Percentiles rank a stretch among this genome's conserved stretches.
phyloP scores from a whole-genome alignment of 768 basidiomycete species.

The Boletus fagicola region DNA sequence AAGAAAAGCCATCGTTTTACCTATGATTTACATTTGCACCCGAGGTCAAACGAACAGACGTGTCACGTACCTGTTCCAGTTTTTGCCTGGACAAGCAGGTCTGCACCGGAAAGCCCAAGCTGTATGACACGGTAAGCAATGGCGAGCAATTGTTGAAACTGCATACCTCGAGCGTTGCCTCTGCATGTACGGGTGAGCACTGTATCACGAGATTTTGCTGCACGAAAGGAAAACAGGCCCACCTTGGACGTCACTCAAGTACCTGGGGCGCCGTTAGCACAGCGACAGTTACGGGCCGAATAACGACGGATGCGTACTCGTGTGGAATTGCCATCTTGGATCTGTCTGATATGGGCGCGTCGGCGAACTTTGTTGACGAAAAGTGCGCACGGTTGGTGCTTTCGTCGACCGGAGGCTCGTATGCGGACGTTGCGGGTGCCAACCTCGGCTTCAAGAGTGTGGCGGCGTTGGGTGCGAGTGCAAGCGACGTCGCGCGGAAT shows the following conservation, averaged over 20 bases:
- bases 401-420: slow-evolving; percentile 16
- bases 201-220: not conserved
- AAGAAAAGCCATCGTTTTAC: slow-evolving; percentile 74
- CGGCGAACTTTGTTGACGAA: slow-evolving; percentile 26
- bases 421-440: not conserved
- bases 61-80: slow-evolving; percentile 57
- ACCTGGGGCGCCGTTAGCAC: slow-evolving; percentile 31
- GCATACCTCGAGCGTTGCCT: slow-evolving; percentile 41
- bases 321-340: slow-evolving; percentile 44
- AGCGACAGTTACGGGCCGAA: slow-evolving; percentile 9
- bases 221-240: slow-evolving; percentile 5
- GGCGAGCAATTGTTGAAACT: not conserved
- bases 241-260: slow-evolving; percentile 50
- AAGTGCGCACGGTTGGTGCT: slow-evolving; percentile 28
- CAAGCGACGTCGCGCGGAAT: slow-evolving; percentile 13
- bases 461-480: slow-evolving; percentile 9
- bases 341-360: slow-evolving; percentile 37
- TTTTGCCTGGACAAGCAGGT: slow-evolving; percentile 52
- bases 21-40: slow-evolving; percentile 21
- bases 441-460: slow-evolving; percentile 10
- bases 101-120: slow-evolving; percentile 42
- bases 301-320: slow-evolving; percentile 34
- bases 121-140: slow-evolving; percentile 15
- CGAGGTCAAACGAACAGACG: not conserved
- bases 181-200: slow-evolving; percentile 19